phyloP scores from a whole-genome alignment of 129 eudicot species.

The Heracleum sosnowskyi region DNA sequence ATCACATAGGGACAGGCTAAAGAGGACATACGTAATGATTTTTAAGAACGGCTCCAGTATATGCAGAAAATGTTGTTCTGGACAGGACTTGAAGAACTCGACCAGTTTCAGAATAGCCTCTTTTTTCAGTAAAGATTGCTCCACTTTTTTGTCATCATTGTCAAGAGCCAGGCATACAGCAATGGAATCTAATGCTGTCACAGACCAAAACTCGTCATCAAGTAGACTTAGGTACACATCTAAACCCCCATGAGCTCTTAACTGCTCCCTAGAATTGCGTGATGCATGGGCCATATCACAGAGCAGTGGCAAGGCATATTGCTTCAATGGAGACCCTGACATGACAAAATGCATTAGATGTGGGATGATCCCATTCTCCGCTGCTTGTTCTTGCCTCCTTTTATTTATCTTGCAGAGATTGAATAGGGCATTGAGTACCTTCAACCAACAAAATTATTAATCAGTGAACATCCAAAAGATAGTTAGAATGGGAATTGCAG shows the following conservation, averaged over 20 bases:
- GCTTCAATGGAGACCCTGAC: conserved; percentile 85
- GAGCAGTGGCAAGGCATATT: conserved; percentile 80
- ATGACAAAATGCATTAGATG: conserved; percentile 91
- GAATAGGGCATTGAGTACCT: conserved; percentile 95
- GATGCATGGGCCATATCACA: conserved; percentile 99
- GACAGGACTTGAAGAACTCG: conserved; percentile 83
- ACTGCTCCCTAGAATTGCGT: conserved; percentile 90
- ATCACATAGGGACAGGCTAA: background rate
- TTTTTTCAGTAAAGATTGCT: conserved; percentile 76
- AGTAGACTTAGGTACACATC: conserved; percentile 90
- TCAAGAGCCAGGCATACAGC: conserved; percentile 98
- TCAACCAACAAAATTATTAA: conserved; percentile 18
- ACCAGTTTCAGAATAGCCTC: conserved; percentile 91
- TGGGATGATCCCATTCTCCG: conserved; percentile 94
- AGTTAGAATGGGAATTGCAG: background rate
- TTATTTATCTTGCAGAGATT: conserved; percentile 95
- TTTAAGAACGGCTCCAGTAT: conserved; percentile 93
- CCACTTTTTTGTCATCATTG: conserved; percentile 86
- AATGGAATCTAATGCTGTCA: conserved; percentile 84
- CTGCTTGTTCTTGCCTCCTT: conserved; percentile 98
- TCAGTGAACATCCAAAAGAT: background rate
- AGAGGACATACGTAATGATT: conserved; percentile 69
- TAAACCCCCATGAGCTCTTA: conserved; percentile 93
- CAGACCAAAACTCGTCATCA: conserved; percentile 97
- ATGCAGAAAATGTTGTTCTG: conserved; percentile 87